Conservation (phyloP, 2,329 filamentous ascomycete genomes). For the Talaromyces sp. region DNA sequence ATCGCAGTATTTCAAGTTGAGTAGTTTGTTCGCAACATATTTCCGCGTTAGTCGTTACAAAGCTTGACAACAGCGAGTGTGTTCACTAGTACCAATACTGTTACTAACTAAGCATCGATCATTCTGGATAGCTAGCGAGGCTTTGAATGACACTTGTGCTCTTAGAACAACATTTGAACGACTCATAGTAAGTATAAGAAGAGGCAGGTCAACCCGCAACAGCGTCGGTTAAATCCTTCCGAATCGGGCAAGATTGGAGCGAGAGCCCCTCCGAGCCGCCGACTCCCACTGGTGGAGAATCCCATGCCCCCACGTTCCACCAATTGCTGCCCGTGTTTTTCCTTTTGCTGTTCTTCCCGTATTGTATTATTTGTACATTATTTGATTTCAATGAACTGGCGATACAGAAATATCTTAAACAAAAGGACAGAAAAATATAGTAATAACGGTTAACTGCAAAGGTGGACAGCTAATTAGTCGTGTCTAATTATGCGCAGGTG, state of each 20-base stretch:
- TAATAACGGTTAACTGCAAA: not conserved
- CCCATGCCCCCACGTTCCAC: not conserved
- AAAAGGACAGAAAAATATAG: not conserved
- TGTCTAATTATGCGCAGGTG: not conserved
- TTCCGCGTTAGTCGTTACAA: not conserved
- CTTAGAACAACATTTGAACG: too few relatives aligned
- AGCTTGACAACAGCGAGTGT: not conserved
- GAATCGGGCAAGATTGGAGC: not conserved
- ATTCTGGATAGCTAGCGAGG: not conserved
- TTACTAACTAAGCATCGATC: not conserved
- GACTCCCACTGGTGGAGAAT: not conserved
- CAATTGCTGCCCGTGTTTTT: not conserved
- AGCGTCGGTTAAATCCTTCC: not conserved
- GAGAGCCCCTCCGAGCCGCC: not conserved
- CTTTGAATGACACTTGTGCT: not conserved
- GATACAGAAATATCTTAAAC: not conserved
- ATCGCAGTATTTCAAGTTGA: too few relatives aligned
- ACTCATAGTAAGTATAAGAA: not conserved
- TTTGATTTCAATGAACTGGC: not conserved
- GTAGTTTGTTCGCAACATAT: not conserved
- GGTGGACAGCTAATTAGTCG: not conserved
- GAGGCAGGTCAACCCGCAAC: not conserved
- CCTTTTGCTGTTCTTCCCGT: not conserved
- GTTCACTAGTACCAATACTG: too few relatives aligned
- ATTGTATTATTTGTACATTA: too few relatives aligned